Percentiles rank a stretch among this genome's conserved stretches.
Conservation (phyloP, 2,329 filamentous ascomycete genomes). For the Stylonectria norvegica region DNA sequence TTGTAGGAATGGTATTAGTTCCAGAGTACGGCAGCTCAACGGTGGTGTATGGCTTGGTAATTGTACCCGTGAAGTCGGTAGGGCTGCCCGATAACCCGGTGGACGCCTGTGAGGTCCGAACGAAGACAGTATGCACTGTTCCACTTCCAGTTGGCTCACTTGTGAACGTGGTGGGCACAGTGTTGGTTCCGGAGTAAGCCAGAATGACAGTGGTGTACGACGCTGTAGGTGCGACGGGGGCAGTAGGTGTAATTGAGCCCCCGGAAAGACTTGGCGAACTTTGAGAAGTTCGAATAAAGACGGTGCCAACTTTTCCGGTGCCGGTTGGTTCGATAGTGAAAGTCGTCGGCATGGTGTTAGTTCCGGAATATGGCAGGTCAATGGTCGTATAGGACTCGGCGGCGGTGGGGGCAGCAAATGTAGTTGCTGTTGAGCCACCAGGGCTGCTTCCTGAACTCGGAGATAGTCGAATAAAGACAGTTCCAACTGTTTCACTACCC, state of each 20-base stretch:
- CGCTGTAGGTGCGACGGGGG: too few species aligned
- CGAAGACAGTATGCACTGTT: background rate
- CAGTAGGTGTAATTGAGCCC: background rate
- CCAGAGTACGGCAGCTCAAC: background rate
- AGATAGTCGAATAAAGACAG: background rate
- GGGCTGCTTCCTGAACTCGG: too few species aligned
- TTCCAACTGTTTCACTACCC: background rate
- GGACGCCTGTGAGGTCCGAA: background rate
- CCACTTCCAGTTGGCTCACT: background rate
- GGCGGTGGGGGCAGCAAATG: background rate
- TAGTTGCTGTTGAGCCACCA: too few species aligned
- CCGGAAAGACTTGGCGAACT: background rate
- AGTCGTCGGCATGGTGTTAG: background rate
- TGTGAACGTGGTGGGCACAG: background rate
- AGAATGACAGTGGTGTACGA: background rate
- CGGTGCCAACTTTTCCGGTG: background rate
- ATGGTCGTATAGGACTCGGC: background rate
- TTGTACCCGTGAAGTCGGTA: background rate
- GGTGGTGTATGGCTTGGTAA: background rate
- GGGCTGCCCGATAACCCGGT: background rate
- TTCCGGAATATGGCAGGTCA: background rate
- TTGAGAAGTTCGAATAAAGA: background rate
- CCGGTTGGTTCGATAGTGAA: background rate
- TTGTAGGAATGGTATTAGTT: background rate
- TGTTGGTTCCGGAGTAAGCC: background rate